Evolutionary conservation across 176 grass and related monocot genomes (phyloP).

Genomic region (Triticum turgidum): DNA sequence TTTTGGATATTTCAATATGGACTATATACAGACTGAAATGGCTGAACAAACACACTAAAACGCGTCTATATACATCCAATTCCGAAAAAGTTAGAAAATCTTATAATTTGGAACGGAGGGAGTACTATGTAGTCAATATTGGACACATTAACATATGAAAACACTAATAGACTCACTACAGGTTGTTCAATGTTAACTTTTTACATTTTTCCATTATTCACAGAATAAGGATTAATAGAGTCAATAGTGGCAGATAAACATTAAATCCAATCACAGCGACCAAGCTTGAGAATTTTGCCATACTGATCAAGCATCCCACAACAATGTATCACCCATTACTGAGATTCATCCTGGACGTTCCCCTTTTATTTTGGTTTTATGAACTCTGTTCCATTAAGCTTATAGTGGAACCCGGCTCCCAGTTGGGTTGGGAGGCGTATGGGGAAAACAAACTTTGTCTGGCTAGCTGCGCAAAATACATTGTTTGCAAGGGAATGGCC

Average conservation of each 20-base stretch:
- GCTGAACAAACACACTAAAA: no score
- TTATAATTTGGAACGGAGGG: no score
- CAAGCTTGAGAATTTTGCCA: neutral
- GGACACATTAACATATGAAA: neutral
- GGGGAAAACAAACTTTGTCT: neutral
- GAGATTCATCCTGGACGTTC: neutral
- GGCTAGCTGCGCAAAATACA: neutral
- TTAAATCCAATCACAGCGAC: neutral
- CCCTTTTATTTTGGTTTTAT: no score
- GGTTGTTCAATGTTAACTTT: neutral
- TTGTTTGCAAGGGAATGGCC: neutral
- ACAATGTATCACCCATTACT: neutral
- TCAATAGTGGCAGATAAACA: neutral
- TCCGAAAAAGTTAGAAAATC: no score
- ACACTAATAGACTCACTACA: neutral
- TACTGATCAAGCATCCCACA: neutral
- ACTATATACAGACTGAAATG: no score
- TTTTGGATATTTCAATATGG: no score
- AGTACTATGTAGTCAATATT: neutral
- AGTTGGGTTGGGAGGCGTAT: no score
- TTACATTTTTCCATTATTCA: neutral
- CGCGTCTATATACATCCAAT: no score
- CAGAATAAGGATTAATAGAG: neutral
- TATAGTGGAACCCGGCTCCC: no score
- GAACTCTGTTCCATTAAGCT: no score